These are phyloP conservation scores for Camptophora hylomeconis DNA, from an alignment of 2,329 filamentous ascomycete genomes.

Conservation along the genomic window DNA sequence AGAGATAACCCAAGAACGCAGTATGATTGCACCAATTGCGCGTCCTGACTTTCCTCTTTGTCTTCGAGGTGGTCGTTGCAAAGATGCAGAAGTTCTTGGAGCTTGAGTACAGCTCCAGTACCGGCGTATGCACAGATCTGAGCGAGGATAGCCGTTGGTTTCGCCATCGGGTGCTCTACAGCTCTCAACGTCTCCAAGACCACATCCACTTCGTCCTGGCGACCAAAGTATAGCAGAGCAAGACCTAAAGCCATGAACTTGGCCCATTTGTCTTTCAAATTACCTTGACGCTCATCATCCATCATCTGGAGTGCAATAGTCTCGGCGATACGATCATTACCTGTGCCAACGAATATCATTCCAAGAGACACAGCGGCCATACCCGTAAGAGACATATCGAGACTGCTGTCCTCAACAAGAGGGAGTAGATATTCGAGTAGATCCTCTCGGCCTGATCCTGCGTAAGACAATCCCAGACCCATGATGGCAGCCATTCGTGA, in stretches of 20 bases:
- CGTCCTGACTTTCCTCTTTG: slow-evolving; percentile 84
- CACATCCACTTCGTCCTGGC: slow-evolving; percentile 97
- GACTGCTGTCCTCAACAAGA: slow-evolving; percentile 68
- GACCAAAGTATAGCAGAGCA: slow-evolving; percentile 86
- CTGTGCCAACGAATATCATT: slow-evolving; percentile 84
- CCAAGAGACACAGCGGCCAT: slow-evolving; percentile 90
- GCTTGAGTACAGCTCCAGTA: slow-evolving; percentile 90
- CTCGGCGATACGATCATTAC: slow-evolving; percentile 79
- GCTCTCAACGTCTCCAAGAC: slow-evolving; percentile 93
- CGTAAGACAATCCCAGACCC: slow-evolving; percentile 89
- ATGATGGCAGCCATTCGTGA: slow-evolving; percentile 81
- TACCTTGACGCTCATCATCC: slow-evolving; percentile 80
- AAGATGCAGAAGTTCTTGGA: slow-evolving; percentile 92
- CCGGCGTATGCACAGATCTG: slow-evolving; percentile 98
- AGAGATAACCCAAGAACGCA: slow-evolving; percentile 87
- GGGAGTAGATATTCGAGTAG: slow-evolving; percentile 76
- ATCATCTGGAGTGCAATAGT: slow-evolving; percentile 85
- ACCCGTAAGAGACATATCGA: slow-evolving; percentile 90
- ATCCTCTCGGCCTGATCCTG: slow-evolving; percentile 83
- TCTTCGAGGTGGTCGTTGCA: slow-evolving; percentile 97
- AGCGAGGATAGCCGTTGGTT: slow-evolving; percentile 84
- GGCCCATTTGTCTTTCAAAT: slow-evolving; percentile 96
- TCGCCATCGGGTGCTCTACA: slow-evolving; percentile 92
- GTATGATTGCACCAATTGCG: slow-evolving; percentile 90
- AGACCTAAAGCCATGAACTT: slow-evolving; percentile 90